Conservation (phyloP, 352 stramenopile species). For the Plasmopara halstedii region DNA sequence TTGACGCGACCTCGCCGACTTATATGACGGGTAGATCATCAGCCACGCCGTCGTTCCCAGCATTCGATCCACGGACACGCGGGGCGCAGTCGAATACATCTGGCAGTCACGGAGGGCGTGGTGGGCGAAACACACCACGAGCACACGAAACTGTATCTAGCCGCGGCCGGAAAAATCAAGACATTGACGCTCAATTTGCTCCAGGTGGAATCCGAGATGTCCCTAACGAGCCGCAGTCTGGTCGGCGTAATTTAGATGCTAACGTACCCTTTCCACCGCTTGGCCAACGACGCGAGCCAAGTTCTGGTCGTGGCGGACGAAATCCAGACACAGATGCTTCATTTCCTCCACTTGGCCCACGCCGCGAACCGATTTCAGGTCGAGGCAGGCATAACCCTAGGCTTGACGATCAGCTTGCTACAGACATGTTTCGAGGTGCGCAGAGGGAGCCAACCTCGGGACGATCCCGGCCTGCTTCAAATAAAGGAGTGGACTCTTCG, state of each 20-base stretch:
- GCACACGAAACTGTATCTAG: conserved; percentile 1
- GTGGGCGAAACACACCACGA: conserved; percentile 3
- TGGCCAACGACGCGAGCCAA: conserved; percentile 5
- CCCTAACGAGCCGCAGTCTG: conserved; percentile 5
- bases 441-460: conserved; percentile 14
- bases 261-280: conserved; percentile 1
- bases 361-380: conserved; percentile 10
- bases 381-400: conserved; percentile 4
- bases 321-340: conserved; percentile 1
- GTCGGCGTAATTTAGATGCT: neutral
- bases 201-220: neutral
- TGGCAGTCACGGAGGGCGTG: neutral
- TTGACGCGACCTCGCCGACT: conserved; percentile 15
- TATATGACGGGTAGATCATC: conserved; percentile 17
- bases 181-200: conserved; percentile 9
- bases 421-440: conserved; percentile 2
- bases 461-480: conserved; percentile 3
- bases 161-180: conserved; percentile 10
- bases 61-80: conserved; percentile 21
- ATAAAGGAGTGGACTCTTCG: conserved; percentile 1
- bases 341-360: neutral
- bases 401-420: conserved; percentile 7
- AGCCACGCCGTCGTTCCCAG: conserved; percentile 21
- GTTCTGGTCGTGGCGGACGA: conserved; percentile 4
- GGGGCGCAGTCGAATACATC: conserved; percentile 10